Evolutionary conservation across 495 filamentous ascomycete species (phyloP).

Genomic region (Aspergillus diversus): DNA sequence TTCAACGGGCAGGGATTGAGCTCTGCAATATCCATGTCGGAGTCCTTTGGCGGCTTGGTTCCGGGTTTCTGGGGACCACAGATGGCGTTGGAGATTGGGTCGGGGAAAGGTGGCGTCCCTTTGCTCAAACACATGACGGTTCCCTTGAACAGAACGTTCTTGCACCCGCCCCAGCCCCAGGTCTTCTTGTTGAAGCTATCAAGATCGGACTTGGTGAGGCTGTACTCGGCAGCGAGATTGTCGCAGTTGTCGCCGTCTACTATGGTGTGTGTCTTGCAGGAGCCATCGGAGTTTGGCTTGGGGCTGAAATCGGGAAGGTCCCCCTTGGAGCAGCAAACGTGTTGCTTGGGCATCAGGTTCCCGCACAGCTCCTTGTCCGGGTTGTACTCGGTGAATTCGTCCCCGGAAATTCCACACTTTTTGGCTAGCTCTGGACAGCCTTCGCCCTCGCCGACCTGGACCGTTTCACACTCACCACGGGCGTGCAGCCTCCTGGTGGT

Average conservation of each 20-base stretch:
- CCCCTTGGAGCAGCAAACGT: slow-evolving; percentile 53
- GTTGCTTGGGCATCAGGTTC: slow-evolving; percentile 35
- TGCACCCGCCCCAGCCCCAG: slow-evolving; percentile 25
- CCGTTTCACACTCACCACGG: slow-evolving; percentile 1
- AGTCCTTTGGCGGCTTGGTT: slow-evolving; percentile 27
- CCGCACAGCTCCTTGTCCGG: slow-evolving; percentile 37
- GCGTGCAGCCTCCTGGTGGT: background rate
- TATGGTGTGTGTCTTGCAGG: slow-evolving; percentile 42
- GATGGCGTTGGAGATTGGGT: slow-evolving; percentile 35
- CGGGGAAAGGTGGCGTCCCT: slow-evolving; percentile 50
- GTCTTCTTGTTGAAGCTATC: slow-evolving; percentile 47
- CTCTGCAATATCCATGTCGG: slow-evolving; percentile 24
- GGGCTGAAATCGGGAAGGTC: slow-evolving; percentile 44
- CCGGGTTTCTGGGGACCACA: slow-evolving; percentile 53
- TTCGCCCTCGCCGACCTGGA: background rate
- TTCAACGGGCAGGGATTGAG: slow-evolving; percentile 38
- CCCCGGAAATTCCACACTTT: slow-evolving; percentile 13
- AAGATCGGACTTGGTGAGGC: slow-evolving; percentile 27
- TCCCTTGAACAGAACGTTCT: slow-evolving; percentile 16
- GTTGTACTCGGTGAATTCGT: slow-evolving; percentile 46
- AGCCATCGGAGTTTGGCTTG: slow-evolving; percentile 43
- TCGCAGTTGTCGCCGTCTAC: slow-evolving; percentile 34
- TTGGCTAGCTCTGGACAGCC: slow-evolving; percentile 1
- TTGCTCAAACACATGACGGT: slow-evolving; percentile 51
- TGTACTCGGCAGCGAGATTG: background rate